These are phyloP conservation scores for Actinidia polygama DNA, from an alignment of 179 eudicot species.

Conservation along the genomic window DNA sequence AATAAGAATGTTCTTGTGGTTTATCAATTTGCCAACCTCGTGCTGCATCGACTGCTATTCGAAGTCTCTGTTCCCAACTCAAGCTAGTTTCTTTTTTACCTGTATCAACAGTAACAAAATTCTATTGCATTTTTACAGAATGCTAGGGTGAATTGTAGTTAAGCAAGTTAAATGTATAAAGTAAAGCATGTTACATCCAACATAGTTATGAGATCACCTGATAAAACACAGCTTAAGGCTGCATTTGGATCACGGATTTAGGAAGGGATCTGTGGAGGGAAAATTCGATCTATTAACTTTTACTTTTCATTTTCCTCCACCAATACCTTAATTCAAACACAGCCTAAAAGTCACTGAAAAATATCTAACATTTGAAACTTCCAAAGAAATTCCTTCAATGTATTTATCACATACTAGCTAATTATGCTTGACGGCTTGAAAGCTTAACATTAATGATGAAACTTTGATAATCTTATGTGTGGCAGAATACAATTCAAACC, in stretches of 20 bases:
- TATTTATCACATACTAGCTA: not conserved
- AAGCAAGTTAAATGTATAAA: not conserved
- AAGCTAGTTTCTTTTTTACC: not conserved
- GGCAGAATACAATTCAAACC: slow-evolving; percentile 15
- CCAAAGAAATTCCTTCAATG: not conserved
- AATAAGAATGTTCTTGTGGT: not conserved
- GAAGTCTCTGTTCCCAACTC: slow-evolving; percentile 40
- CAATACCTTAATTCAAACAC: not conserved
- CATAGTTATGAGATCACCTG: not conserved
- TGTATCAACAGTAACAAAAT: not conserved
- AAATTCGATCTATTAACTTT: not conserved
- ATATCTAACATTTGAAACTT: not conserved
- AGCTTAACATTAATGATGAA: not conserved
- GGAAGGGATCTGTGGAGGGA: not conserved
- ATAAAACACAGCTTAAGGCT: no score
- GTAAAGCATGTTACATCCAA: not conserved
- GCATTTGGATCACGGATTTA: no score
- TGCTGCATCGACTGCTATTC: slow-evolving; percentile 44
- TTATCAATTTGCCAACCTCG: slow-evolving; percentile 29
- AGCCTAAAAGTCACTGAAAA: not conserved
- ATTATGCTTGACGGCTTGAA: not conserved
- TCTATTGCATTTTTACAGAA: not conserved
- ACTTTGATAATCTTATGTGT: not conserved
- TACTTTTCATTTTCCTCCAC: not conserved
- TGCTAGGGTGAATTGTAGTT: not conserved